Evolutionary conservation across 257 asterid species (phyloP).

Genomic region (Schizonepeta tenuifolia): DNA sequence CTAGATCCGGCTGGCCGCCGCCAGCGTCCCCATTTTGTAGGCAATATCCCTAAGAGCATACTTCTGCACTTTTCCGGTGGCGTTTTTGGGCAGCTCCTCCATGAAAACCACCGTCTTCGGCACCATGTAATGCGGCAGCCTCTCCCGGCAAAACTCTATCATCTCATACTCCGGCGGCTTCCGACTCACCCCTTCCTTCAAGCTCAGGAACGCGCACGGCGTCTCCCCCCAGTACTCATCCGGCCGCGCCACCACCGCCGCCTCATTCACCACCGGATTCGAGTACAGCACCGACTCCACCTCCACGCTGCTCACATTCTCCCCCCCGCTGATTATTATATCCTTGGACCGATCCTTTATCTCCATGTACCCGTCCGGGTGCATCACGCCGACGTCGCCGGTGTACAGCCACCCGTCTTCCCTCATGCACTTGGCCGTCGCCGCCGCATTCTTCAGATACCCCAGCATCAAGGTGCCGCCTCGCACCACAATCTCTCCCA

Average conservation of each 20-base stretch:
- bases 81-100: slow-evolving; percentile 70
- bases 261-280: slow-evolving; percentile 67
- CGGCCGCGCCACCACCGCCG: slow-evolving; percentile 87
- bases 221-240: slow-evolving; percentile 85
- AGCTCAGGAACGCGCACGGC: slow-evolving; percentile 74
- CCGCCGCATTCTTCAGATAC: slow-evolving; percentile 61
- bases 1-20: slow-evolving; percentile 44
- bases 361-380: slow-evolving; percentile 73
- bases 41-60: slow-evolving; percentile 54
- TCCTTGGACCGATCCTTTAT: slow-evolving; percentile 78
- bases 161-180: slow-evolving; percentile 53
- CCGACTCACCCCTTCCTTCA: slow-evolving; percentile 40
- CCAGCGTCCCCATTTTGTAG: slow-evolving; percentile 40
- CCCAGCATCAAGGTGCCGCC: slow-evolving; percentile 76
- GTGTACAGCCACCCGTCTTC: slow-evolving; percentile 72
- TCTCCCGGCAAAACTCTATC: slow-evolving; percentile 54
- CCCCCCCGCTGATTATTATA: slow-evolving; percentile 72
- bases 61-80: slow-evolving; percentile 79
- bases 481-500: slow-evolving; percentile 67
- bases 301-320: slow-evolving; percentile 83
- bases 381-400: slow-evolving; percentile 81
- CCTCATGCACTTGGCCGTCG: slow-evolving; percentile 50
- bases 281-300: slow-evolving; percentile 73
- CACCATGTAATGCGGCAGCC: slow-evolving; percentile 74
- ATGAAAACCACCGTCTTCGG: slow-evolving; percentile 70